Evolutionary conservation across 164 flowering plant genomes (phyloP).

Genomic region (Tinospora cordifolia): DNA sequence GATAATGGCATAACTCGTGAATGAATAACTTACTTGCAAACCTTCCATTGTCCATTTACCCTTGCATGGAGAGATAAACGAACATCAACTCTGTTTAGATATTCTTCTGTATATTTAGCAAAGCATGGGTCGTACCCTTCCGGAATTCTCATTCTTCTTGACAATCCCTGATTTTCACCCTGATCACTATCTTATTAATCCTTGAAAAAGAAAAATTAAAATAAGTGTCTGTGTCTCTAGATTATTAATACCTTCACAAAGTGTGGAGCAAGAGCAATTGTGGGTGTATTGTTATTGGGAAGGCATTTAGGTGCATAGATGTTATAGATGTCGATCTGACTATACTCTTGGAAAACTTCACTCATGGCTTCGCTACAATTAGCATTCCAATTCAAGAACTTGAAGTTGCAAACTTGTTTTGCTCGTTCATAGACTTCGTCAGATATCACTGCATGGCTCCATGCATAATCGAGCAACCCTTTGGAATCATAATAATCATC

Average conservation of each 20-base stretch:
- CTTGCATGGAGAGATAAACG: slow-evolving; percentile 44
- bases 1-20: too few species aligned
- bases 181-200: too few species aligned
- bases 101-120: slow-evolving; percentile 32
- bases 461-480: slow-evolving; percentile 58
- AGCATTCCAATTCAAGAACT: slow-evolving; percentile 24
- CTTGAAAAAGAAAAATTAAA: too few species aligned
- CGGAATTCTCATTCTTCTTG: slow-evolving; percentile 27
- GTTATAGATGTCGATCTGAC: slow-evolving; percentile 57
- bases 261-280: neutral
- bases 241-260: too few species aligned
- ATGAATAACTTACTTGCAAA: slow-evolving; percentile 41
- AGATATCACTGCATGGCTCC: slow-evolving; percentile 64
- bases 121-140: slow-evolving; percentile 70
- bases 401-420: slow-evolving; percentile 45
- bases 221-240: too few species aligned
- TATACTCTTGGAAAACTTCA: slow-evolving; percentile 26
- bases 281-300: slow-evolving; percentile 20
- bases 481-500: slow-evolving; percentile 45
- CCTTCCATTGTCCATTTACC: slow-evolving; percentile 28
- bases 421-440: slow-evolving; percentile 34
- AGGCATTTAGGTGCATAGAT: slow-evolving; percentile 55
- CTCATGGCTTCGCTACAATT: slow-evolving; percentile 34
- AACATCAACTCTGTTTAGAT: slow-evolving; percentile 54
- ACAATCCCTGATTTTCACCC: slow-evolving; percentile 12